Conservation (phyloP, 768 basidiomycete genomes). For the Russula abietina region DNA sequence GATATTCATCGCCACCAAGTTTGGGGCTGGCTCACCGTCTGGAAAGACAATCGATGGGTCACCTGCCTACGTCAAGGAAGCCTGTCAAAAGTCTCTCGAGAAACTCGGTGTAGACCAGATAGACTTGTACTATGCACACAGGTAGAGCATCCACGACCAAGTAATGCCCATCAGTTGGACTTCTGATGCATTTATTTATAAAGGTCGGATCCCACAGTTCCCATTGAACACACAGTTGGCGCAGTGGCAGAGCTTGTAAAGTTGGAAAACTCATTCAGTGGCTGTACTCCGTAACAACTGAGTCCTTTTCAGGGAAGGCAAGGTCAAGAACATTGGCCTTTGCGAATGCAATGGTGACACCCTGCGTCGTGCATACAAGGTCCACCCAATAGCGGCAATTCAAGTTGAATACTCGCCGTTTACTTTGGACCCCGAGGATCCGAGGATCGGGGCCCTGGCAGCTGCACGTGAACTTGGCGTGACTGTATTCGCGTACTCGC, state of each 20-base stretch:
- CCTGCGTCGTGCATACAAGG: constrained; percentile 35
- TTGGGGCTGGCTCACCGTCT: constrained; percentile 27
- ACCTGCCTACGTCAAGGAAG: constrained; percentile 28
- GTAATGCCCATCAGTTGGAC: not conserved
- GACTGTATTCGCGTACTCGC: constrained; percentile 40
- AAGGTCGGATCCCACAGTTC: constrained; percentile 18
- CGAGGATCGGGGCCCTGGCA: constrained; percentile 31
- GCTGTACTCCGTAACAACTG: constrained; percentile 18
- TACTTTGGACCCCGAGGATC: constrained; percentile 34
- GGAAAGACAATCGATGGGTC: constrained; percentile 26
- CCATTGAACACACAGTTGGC: constrained; percentile 21
- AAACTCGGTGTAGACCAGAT: constrained; percentile 31
- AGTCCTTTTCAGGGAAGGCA: constrained; percentile 29
- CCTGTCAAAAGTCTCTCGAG: constrained; percentile 28
- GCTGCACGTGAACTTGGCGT: constrained; percentile 39
- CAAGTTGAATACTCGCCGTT: constrained; percentile 37
- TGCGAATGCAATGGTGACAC: constrained; percentile 33
- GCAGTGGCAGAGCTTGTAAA: constrained; percentile 27
- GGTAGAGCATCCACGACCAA: constrained; percentile 21
- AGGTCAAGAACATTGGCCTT: constrained; percentile 35
- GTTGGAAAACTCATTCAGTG: constrained; percentile 33
- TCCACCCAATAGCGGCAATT: constrained; percentile 35
- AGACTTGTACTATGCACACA: constrained; percentile 34
- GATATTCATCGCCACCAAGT: constrained; percentile 42
- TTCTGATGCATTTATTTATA: not conserved